Evolutionary conservation across 129 eudicot species (phyloP), one percentile per base, ranked within the genome.

Genomic region (Glebionis coronaria): DNA sequence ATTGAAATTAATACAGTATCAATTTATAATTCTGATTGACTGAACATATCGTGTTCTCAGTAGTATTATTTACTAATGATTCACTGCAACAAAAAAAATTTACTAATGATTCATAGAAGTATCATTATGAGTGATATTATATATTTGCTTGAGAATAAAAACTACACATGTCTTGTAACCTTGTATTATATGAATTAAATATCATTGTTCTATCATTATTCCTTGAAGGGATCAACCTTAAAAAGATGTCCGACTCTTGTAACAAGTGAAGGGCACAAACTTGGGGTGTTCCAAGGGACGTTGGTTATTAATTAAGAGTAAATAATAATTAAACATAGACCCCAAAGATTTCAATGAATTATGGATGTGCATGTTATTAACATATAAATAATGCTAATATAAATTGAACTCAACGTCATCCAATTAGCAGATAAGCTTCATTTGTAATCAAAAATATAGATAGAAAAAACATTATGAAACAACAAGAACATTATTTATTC

Each of bases 271-370:
- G 80, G 75, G 75, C 74, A 76, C 74, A 75, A 76, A 76, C 70
- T 76, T 68, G 70, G 72, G 74, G 74, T 51, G 55, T 68, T 75
- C 80, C 75, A 75, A 75, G 58, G 74, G 80, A 75, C 80, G 58
- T 68, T 67, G 12, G 23, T 38, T 59, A 59, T 31, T 38, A 59
- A 27, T 5, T 35, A 62, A 62, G 68, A 57, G 73, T 75, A 67
- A 68, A 58, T 13, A 75, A 59, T 59, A 21, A 31, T 35, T 47
- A 57, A 72, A 38, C 31, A 45, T 50, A 61, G 68, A 71, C 68
- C 49, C 50, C 46, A 18, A 18, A 61, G 68, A 38, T 58, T 68
- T 40, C 15, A 59, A 67, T 74, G 68, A 68, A 67, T 38, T 55
- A 50, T 68, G 63, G 74, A 51, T 68, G 47, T 67, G 63, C 74